phyloP scores from a whole-genome alignment of 306 rosid species.

The Calophaca sinica region DNA sequence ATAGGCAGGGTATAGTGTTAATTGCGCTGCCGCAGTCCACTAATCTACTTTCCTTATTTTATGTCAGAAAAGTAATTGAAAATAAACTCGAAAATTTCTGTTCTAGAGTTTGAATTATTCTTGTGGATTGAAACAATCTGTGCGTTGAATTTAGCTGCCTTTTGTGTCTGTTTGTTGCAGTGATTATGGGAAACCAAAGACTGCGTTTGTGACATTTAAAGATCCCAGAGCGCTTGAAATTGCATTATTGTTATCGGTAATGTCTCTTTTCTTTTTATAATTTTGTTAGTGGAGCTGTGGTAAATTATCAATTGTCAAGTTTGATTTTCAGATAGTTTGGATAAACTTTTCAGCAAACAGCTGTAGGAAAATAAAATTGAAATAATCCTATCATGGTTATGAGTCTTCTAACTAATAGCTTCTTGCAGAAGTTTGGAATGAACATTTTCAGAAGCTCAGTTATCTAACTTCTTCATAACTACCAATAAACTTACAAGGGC shows the following conservation, averaged over 20 bases:
- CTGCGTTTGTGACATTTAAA: constrained; percentile 91
- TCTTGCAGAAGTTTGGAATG: neutral
- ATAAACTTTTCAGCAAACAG: neutral
- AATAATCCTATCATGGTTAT: neutral
- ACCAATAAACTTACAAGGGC: neutral
- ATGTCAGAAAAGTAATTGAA: constrained; percentile 2
- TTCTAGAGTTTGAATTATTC: constrained; percentile 17
- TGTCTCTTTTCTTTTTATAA: constrained; percentile 38
- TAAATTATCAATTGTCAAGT: neutral
- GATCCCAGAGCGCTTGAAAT: constrained; percentile 96
- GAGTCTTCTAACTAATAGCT: neutral
- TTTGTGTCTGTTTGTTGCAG: constrained; percentile 60
- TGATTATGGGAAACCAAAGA: constrained; percentile 74
- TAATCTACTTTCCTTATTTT: too few relatives aligned
- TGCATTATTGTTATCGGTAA: constrained; percentile 85
- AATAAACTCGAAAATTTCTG: neutral
- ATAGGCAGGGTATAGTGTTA: too few relatives aligned
- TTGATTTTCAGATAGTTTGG: constrained; percentile 1
- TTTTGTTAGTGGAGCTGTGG: constrained; percentile 34
- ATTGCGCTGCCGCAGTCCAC: too few relatives aligned
- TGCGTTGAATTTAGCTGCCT: constrained; percentile 18
- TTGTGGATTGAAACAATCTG: constrained; percentile 17
- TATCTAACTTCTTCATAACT: neutral
- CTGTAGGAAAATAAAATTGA: neutral
- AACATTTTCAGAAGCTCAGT: neutral